Base-by-base conservation (phyloP, 2,329 filamentous ascomycete species). In the Ophiostoma perfectum region DNA sequence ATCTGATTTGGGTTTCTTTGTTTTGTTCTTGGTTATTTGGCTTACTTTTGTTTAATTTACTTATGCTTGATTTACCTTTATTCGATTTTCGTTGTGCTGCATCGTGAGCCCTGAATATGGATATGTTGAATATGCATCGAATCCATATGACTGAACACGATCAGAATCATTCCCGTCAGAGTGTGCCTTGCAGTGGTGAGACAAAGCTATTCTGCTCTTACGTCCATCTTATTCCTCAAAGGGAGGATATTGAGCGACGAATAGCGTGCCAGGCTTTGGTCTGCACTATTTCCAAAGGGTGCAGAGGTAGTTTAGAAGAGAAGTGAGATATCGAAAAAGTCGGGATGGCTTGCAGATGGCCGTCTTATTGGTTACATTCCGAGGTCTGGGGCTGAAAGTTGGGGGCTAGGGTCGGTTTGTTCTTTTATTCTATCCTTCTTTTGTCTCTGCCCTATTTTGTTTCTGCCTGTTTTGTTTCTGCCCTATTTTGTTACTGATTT, bases 331-430 rank as follows among this genome's bases (percentile, higher is more conserved):
- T 58, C 9, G 27, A 38, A 58, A 38, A 58, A 58, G 52, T 14
- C 9, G 5, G 27, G 55, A 60, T 7, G 27, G 55, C 55, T 60
- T 60, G 55, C 55, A 60, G 9, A 18, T 18, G 55, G 27, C 12
- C 55, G 27, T 11, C 52, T 12, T 60, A 60, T 60, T 60, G 55
- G 55, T 38, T 38, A 27, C 5, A 38, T 6, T 38, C 27, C 55
- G 55, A 60, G 27, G 49, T 55, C n/a, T 55, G 49, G 49, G 49
- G 55, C 55, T 60, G 55, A 27, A 38, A 36, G 55, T 58, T 11
- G 11, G 55, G 52, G 14, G 18, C 9, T 18, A 38, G 55, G 55
- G n/a, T 14, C 27, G 49, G 9, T 11, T 45, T 45, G 42, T 12
- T 45, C 8, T 45, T 5, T 3, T 12, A 12, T 45, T 45, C 27